Base-by-base conservation (phyloP, 495 filamentous ascomycete genomes). In the Xylaria castorea region DNA sequence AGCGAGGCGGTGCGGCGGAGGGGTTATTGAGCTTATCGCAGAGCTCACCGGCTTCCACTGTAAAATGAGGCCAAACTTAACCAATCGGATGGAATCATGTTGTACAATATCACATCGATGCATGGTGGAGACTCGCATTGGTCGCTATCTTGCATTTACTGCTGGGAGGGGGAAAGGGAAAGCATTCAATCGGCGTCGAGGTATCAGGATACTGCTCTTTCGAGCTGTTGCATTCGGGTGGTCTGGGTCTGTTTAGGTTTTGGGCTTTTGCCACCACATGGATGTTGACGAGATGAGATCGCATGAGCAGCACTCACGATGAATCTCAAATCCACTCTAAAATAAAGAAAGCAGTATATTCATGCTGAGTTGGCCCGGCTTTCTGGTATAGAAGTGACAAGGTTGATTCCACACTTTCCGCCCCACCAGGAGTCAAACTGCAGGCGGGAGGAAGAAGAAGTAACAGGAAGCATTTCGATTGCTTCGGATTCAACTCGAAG, bases 21-120 rank as follows among this genome's bases (percentile, higher is more conserved):
- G 81, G 78, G 14, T 25, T 83, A 64, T 66, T 83, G n/a, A 79
- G 80, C 51, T 72, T 83, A 40, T 73, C 71, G 40, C 63, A 68
- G 44, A 67, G 71, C 57, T 73, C 70, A 58, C 70, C 70, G 18
- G 70, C 44, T 16, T 63, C 70, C 16, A 36, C 34, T 20, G 38
- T 71, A 38, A 71, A 66, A 71, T 58, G 48, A 50, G 34, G 5
- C 2, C 5, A 20, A 16, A 20, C 9, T n/a, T 57, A 32, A 32
- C 30, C 22, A 22, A 67, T 38, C 22, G 32, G 5, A 38, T 40
- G 32, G 27, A 27, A 36, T 25, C 27, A 25, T 51, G n/a, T 42
- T 51, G 58, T 64, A 71, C 34, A 51, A 53, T 71, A 64, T 42
- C 30, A n/a, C 58, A 57, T 50, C 4, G 57, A 60, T 64, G 58